Evolutionary conservation across 345 rosid species (phyloP).

Genomic region (Capsella bursapastoris): DNA sequence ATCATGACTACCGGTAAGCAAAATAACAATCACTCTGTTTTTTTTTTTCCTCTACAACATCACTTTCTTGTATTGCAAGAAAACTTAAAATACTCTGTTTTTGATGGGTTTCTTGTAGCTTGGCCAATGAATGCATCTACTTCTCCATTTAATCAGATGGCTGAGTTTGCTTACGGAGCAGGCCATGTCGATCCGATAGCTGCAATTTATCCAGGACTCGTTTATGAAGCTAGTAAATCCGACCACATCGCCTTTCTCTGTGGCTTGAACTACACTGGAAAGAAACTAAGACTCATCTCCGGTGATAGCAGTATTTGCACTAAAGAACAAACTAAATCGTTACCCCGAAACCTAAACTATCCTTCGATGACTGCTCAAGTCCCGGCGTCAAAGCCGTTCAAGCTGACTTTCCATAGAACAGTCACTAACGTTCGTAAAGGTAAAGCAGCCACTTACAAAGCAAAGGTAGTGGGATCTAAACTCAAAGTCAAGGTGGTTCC

Average conservation of each 20-base stretch:
- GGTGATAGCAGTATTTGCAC: slow-evolving; percentile 51
- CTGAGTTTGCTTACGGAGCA: slow-evolving; percentile 44
- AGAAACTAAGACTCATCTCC: slow-evolving; percentile 37
- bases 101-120: slow-evolving; percentile 40
- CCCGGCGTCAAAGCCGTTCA: slow-evolving; percentile 27
- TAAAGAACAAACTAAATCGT: slow-evolving; percentile 12
- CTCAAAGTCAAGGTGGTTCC: slow-evolving; percentile 51
- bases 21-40: background rate
- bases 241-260: slow-evolving; percentile 45
- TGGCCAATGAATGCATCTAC: slow-evolving; percentile 34
- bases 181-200: slow-evolving; percentile 49
- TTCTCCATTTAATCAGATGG: background rate
- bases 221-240: slow-evolving; percentile 41
- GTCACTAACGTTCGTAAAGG: slow-evolving; percentile 64
- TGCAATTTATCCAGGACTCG: slow-evolving; percentile 49
- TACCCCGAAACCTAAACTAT: slow-evolving; percentile 56
- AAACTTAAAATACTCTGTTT: background rate
- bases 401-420: slow-evolving; percentile 48
- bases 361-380: slow-evolving; percentile 52
- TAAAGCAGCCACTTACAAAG: slow-evolving; percentile 54
- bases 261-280: slow-evolving; percentile 38
- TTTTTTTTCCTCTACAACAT: background rate
- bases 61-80: slow-evolving; percentile 17
- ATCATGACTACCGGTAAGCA: slow-evolving; percentile 54
- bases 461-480: slow-evolving; percentile 18